Percentiles rank a stretch among this genome's conserved stretches.
Evolutionary conservation across 2,329 filamentous ascomycete species (phyloP).

Genomic region (Macrophomina tecta): DNA sequence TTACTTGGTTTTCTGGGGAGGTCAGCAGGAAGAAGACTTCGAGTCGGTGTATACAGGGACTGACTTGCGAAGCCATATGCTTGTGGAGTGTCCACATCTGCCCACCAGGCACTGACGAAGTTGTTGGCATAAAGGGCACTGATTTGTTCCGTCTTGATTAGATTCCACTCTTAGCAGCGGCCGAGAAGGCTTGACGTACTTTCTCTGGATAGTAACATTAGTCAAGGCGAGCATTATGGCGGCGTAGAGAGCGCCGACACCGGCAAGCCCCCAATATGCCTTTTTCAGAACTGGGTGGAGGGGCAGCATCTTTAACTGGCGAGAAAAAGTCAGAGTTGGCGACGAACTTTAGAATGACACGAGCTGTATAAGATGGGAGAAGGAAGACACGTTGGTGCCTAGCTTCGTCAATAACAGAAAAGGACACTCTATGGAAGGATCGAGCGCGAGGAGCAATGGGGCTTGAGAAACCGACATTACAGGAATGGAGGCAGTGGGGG

Average conservation of each 20-base stretch:
- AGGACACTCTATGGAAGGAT: background rate
- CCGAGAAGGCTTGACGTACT: slow-evolving; percentile 61
- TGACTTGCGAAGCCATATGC: slow-evolving; percentile 84
- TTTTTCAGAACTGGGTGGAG: slow-evolving; percentile 41
- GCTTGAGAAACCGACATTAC: background rate
- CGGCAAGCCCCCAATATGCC: slow-evolving; percentile 48
- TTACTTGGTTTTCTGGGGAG: slow-evolving; percentile 78
- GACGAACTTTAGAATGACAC: background rate
- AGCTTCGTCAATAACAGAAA: background rate
- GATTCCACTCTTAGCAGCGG: background rate
- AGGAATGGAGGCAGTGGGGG: background rate
- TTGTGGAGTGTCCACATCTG: slow-evolving; percentile 77
- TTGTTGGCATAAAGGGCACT: slow-evolving; percentile 87
- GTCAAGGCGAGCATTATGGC: slow-evolving; percentile 69
- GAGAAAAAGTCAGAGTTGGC: background rate
- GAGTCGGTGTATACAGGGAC: background rate
- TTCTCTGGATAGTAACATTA: slow-evolving; percentile 75
- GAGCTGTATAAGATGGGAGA: background rate
- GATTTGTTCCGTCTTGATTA: slow-evolving; percentile 9
- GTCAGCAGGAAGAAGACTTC: background rate
- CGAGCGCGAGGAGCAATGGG: background rate
- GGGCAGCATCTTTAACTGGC: slow-evolving; percentile 35
- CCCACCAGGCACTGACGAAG: slow-evolving; percentile 73
- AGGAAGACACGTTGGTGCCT: slow-evolving; percentile 14
- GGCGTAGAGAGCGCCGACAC: slow-evolving; percentile 69